A percentile compares a stretch with the other conserved stretches of the same genome.
These are phyloP conservation scores for Staphylotrichum longicolle DNA, from an alignment of 495 filamentous ascomycete species.

Conservation along the genomic window DNA sequence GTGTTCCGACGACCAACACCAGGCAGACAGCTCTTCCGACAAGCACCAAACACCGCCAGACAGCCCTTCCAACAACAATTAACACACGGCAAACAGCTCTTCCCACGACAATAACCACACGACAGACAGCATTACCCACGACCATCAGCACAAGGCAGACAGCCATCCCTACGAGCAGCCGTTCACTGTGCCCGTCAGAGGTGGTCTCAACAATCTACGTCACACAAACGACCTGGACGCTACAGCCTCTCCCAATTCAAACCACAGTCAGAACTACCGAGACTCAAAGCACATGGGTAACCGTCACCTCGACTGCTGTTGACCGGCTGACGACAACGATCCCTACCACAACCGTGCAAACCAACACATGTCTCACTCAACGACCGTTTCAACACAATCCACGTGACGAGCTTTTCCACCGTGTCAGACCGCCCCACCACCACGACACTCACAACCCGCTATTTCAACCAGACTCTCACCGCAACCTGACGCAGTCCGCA, in stretches of 20 bases:
- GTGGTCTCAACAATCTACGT: background rate
- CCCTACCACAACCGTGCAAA: background rate
- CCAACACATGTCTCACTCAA: no score
- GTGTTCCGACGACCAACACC: background rate
- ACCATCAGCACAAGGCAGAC: background rate
- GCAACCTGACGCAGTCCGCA: background rate
- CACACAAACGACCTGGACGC: background rate
- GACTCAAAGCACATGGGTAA: background rate
- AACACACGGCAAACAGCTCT: background rate
- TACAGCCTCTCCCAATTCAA: background rate
- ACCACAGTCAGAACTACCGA: background rate
- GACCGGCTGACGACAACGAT: background rate
- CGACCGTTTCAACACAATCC: constrained; percentile 8
- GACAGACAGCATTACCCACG: background rate
- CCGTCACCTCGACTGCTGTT: background rate
- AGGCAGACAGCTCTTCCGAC: background rate
- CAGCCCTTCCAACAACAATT: background rate
- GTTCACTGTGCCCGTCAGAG: background rate
- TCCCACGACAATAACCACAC: background rate
- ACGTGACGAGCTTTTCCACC: constrained; percentile 7
- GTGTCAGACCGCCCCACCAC: background rate
- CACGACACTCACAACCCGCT: background rate
- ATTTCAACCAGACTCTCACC: constrained; percentile 8
- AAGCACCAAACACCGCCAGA: background rate
- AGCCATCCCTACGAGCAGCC: background rate